A percentile compares a stretch with the other conserved stretches of the same genome.
phyloP scores from a whole-genome alignment of 371 early-diverging fungal genomes.

The Quaeritorhiza haematococci region DNA sequence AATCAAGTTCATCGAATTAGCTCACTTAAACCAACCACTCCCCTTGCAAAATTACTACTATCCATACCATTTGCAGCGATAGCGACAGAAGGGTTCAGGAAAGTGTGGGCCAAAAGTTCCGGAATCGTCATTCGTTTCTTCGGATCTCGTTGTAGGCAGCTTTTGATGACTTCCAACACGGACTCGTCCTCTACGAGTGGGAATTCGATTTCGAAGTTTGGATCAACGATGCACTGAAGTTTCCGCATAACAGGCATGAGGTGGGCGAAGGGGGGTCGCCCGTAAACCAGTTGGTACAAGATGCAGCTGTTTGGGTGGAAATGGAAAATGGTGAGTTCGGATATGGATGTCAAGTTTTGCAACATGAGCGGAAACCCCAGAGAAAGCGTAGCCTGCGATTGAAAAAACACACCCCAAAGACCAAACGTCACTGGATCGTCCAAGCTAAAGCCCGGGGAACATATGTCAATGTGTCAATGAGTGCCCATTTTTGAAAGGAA shows the following conservation, averaged over 20 bases:
- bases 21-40: no score
- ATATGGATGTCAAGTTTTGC: no score
- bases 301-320: no score
- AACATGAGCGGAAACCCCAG: no score
- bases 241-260: conserved; percentile 58
- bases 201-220: conserved; percentile 49
- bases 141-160: conserved; percentile 57
- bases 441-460: conserved; percentile 23
- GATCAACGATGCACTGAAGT: conserved; percentile 65
- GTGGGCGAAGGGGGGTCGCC: conserved; percentile 80
- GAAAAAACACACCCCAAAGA: conserved; percentile 93
- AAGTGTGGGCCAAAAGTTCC: conserved; percentile 61
- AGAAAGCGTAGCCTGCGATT: no score
- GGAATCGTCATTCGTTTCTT: conserved; percentile 67
- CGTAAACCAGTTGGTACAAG: conserved; percentile 94
- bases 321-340: no score
- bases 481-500: no score
- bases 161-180: conserved; percentile 50
- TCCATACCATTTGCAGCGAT: conserved; percentile 15
- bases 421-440: conserved; percentile 85
- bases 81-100: conserved; percentile 38
- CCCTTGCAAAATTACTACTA: no score
- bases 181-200: conserved; percentile 29
- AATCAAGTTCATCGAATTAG: no score
- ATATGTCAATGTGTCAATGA: no score